Evolutionary conservation across 2,329 filamentous ascomycete genomes (phyloP).

Genomic region (Salinomyces thailandicus): DNA sequence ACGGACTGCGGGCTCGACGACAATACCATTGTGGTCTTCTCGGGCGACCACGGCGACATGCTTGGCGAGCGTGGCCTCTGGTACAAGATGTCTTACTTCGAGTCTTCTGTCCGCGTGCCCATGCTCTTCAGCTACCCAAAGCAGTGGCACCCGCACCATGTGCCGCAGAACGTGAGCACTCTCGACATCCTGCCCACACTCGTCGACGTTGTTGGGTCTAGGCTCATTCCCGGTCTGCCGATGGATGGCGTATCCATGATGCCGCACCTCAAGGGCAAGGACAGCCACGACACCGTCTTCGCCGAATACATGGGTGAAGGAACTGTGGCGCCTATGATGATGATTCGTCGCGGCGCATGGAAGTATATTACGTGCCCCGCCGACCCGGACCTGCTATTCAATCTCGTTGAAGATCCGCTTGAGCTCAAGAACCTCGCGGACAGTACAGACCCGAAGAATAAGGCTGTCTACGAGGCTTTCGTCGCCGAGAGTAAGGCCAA

Average conservation of each 20-base stretch:
- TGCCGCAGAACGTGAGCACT: conserved; percentile 77
- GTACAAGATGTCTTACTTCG: conserved; percentile 98
- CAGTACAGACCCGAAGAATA: conserved; percentile 29
- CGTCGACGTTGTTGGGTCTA: conserved; percentile 66
- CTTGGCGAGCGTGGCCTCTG: conserved; percentile 82
- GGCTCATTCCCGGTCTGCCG: conserved; percentile 59
- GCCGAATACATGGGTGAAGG: conserved; percentile 94
- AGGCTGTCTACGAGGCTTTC: conserved; percentile 48
- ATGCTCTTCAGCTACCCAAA: conserved; percentile 74
- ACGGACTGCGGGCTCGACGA: conserved; percentile 70
- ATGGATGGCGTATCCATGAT: conserved; percentile 77
- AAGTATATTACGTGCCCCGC: conserved; percentile 83
- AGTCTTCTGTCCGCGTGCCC: conserved; percentile 80
- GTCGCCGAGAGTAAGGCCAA: conserved; percentile 59
- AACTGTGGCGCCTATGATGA: conserved; percentile 78
- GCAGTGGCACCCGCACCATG: conserved; percentile 62
- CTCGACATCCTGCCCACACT: conserved; percentile 84
- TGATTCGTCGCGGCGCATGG: conserved; percentile 84
- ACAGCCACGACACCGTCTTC: conserved; percentile 73
- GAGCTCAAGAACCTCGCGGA: conserved; percentile 63
- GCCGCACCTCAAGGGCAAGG: conserved; percentile 60
- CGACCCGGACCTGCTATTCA: conserved; percentile 76
- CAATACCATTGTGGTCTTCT: conserved; percentile 85
- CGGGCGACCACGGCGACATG: conserved; percentile 93
- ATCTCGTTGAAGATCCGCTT: conserved; percentile 62